These are phyloP conservation scores for Metschnikowia peoriensis DNA, from an alignment of 805 yeast species.

Conservation along the genomic window DNA sequence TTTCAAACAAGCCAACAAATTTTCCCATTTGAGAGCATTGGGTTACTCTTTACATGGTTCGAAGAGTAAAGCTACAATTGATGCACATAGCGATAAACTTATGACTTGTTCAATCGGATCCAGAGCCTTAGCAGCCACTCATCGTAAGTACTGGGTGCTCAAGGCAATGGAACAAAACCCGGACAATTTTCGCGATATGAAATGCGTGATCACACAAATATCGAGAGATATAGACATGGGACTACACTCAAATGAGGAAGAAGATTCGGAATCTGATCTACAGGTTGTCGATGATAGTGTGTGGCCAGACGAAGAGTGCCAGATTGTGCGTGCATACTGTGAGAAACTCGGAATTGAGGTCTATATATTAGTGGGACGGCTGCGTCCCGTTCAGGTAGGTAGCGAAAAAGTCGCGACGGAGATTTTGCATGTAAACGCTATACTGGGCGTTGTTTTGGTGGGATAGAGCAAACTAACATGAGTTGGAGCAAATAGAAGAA, in stretches of 20 bases:
- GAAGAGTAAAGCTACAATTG: slow-evolving; percentile 15
- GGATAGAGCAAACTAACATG: neutral
- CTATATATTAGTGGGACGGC: slow-evolving; percentile 30
- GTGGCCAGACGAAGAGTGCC: slow-evolving; percentile 23
- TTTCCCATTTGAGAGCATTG: slow-evolving; percentile 27
- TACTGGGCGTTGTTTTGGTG: slow-evolving; percentile 40
- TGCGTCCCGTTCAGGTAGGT: slow-evolving; percentile 35
- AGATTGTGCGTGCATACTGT: slow-evolving; percentile 45
- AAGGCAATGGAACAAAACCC: slow-evolving; percentile 20
- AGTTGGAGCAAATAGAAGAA: neutral
- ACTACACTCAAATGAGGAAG: neutral
- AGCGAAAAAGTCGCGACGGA: slow-evolving; percentile 45
- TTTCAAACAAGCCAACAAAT: slow-evolving; percentile 14
- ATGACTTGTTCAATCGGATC: slow-evolving; percentile 15
- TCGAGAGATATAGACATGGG: slow-evolving; percentile 12
- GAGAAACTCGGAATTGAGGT: slow-evolving; percentile 46
- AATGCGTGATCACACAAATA: slow-evolving; percentile 42
- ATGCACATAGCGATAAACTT: slow-evolving; percentile 17
- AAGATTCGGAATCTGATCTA: neutral
- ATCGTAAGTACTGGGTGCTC: slow-evolving; percentile 26
- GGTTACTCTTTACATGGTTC: slow-evolving; percentile 41
- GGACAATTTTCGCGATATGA: slow-evolving; percentile 14
- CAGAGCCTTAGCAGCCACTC: slow-evolving; percentile 16
- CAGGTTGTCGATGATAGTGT: neutral
- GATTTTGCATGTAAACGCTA: slow-evolving; percentile 42